Evolutionary conservation across 192 early-diverging fungal species (phyloP).

Genomic region (Chytriomyces confervae): DNA sequence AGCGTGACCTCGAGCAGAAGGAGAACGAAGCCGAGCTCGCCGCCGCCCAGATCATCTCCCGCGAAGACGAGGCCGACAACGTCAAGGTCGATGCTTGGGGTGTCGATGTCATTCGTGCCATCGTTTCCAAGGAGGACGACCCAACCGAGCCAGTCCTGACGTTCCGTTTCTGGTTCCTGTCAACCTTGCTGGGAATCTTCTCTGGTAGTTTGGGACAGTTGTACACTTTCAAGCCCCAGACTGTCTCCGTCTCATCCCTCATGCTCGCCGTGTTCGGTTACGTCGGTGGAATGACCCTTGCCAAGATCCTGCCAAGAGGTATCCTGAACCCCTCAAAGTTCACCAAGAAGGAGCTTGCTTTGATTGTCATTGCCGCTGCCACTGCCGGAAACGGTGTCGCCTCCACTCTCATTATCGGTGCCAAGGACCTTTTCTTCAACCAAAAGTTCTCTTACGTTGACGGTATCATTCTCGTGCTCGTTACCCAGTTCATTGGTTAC

Average conservation of each 20-base stretch:
- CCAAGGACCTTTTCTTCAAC: not conserved
- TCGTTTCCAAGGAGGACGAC: not conserved
- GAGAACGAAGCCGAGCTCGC: not conserved
- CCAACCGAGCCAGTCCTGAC: slow-evolving; percentile 53
- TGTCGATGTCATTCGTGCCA: not conserved
- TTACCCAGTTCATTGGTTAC: slow-evolving; percentile 53
- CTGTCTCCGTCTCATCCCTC: slow-evolving; percentile 8
- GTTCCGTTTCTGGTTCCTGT: slow-evolving; percentile 54
- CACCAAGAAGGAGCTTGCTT: too few species aligned
- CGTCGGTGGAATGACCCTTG: too few species aligned
- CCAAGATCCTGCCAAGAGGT: too few species aligned
- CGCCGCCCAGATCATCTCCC: not conserved
- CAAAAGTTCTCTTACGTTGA: slow-evolving; percentile 55
- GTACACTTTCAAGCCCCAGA: slow-evolving; percentile 17
- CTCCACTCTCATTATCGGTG: not conserved
- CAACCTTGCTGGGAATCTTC: slow-evolving; percentile 49
- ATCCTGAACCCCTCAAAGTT: too few species aligned
- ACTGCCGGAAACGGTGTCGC: too few species aligned
- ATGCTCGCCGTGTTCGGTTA: not conserved
- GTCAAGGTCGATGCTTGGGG: not conserved
- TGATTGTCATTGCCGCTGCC: too few species aligned
- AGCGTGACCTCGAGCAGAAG: not conserved
- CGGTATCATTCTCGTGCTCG: slow-evolving; percentile 52
- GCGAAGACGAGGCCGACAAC: not conserved
- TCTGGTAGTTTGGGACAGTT: slow-evolving; percentile 6